Evolutionary conservation across 768 basidiomycete species (phyloP).

Genomic region (Lentinula sp.): DNA sequence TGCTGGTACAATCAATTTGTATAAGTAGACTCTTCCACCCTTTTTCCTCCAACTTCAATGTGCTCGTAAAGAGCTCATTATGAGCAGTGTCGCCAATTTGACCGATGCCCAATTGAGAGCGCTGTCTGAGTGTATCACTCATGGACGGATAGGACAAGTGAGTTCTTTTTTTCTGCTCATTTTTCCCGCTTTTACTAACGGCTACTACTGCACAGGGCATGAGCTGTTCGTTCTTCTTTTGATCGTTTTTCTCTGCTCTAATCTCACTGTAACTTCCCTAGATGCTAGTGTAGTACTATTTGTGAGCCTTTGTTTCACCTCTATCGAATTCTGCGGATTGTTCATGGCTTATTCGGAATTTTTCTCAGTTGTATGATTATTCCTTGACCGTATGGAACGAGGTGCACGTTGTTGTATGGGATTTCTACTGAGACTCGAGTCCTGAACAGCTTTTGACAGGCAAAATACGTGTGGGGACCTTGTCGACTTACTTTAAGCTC

Average conservation of each 20-base stretch:
- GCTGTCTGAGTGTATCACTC: not conserved
- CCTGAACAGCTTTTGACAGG: not conserved
- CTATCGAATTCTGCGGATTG: not conserved
- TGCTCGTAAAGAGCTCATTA: not conserved
- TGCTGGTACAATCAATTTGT: not conserved
- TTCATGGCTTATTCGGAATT: not conserved
- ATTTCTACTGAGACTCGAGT: too few species aligned
- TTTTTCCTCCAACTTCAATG: not conserved
- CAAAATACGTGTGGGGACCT: conserved; percentile 12
- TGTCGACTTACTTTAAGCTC: conserved; percentile 9
- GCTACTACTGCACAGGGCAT: not conserved
- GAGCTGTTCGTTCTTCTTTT: not conserved
- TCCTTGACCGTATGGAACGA: conserved; percentile 11
- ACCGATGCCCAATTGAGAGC: conserved; percentile 1
- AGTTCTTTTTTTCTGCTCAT: not conserved
- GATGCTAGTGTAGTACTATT: conserved; percentile 7
- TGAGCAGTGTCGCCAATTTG: not conserved
- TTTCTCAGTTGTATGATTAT: conserved; percentile 8
- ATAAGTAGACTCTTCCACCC: not conserved
- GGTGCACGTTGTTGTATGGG: not conserved
- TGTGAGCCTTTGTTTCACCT: not conserved
- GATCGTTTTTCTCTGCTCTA: not conserved
- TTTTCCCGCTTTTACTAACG: not conserved
- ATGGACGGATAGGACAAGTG: conserved; percentile 2
- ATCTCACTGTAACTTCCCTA: not conserved